Base-by-base conservation (phyloP, 345 rosid species). In the Psidium friedrichsthalianum region DNA sequence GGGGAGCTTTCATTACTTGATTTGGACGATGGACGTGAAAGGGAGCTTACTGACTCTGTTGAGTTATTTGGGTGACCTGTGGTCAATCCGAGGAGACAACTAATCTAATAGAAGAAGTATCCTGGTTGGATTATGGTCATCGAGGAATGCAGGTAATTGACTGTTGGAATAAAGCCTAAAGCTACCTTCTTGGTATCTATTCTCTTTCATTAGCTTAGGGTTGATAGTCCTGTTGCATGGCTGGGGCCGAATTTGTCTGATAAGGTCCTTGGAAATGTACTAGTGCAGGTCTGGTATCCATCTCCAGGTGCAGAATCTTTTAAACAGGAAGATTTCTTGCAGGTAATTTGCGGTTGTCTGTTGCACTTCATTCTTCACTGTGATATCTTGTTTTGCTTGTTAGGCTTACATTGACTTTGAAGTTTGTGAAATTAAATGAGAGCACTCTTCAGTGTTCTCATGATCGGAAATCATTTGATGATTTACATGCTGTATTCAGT, bases 221-320 rank as follows among this genome's bases (percentile, higher is more conserved):
- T 32, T 36, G 47, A 32, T 69, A 32, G 42, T 69, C 47, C 78
- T 69, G 24, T 16, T 69, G 78, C 78, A 16, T 69, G 44, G 78
- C 47, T 16, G 78, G 83, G 53, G n/a, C 10, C 74, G 84, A 82
- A 87, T 90, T 89, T 83, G 86, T 90, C 92, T 92, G 91, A 90
- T 93, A 85, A 88, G 84, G 32, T 84, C 90, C 87, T 86, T 89
- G 94, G 89, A 90, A 92, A 92, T 83, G 89, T 87, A 86, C 84
- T 86, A 84, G 92, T 92, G 88, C 98, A 97, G 99, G 99, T 97
- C 87, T 97, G 99, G 99, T 97, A 97, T 92, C 99, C 99, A 82
- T 96, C 96, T 88, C 90, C 91, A n/a, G 99, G 98, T 88, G 96
- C 86, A 85, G 94, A 95, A 87, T 94, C 98, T 57, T 96, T 93